Conservation (phyloP, 164 flowering plant species). For the Litsea cubeba region DNA sequence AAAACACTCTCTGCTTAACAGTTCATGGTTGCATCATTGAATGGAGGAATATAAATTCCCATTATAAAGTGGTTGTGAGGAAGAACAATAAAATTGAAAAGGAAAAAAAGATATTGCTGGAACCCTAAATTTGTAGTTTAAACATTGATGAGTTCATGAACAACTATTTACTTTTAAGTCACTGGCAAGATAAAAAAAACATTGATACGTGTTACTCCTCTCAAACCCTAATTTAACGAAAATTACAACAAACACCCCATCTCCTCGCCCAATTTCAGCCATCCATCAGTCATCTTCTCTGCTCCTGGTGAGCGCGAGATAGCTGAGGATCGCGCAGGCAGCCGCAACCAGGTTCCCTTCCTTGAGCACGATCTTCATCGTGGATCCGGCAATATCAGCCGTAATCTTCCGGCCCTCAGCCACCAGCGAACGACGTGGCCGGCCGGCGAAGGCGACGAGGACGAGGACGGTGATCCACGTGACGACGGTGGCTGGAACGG, state of each 20-base stretch:
- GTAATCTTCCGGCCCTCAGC: conserved; percentile 57
- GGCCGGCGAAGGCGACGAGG: conserved; percentile 62
- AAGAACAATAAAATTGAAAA: no score
- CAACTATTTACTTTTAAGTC: no score
- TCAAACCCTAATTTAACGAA: background rate
- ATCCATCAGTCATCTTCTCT: background rate
- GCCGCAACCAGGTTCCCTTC: conserved; percentile 38
- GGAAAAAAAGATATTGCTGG: no score
- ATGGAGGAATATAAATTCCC: no score
- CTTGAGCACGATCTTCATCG: conserved; percentile 33
- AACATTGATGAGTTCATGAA: no score
- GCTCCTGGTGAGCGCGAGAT: conserved; percentile 19
- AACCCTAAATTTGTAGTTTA: no score
- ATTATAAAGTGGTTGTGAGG: no score
- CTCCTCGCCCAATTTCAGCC: background rate
- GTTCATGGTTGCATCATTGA: no score
- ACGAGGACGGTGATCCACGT: conserved; percentile 77
- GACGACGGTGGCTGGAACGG: conserved; percentile 59
- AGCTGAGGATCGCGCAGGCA: conserved; percentile 37
- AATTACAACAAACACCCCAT: background rate
- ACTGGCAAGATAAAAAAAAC: no score
- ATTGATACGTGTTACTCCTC: no score
- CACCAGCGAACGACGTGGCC: conserved; percentile 50
- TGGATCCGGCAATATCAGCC: conserved; percentile 42
- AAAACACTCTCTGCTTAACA: no score